phyloP scores from a whole-genome alignment of 2,329 filamentous ascomycete species.

The Fusarium sp. region DNA sequence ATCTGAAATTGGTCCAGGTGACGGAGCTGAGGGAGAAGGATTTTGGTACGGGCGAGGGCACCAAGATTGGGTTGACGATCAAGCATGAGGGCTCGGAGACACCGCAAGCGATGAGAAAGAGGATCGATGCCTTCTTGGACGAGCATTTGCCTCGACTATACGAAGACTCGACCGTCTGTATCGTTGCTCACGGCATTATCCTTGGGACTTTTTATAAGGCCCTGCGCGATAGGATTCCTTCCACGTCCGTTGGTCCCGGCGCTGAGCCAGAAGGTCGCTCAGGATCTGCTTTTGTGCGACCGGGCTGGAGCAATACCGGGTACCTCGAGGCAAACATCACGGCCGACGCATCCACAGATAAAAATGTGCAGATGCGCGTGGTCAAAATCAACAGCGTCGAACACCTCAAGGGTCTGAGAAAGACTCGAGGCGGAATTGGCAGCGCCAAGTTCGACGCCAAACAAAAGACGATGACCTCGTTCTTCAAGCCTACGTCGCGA shows the following conservation, averaged over 20 bases:
- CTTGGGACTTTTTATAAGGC: conserved; percentile 75
- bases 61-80: conserved; percentile 58
- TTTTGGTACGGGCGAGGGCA: conserved; percentile 78
- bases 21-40: conserved; percentile 75
- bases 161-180: conserved; percentile 18
- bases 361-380: conserved; percentile 57
- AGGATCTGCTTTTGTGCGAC: conserved; percentile 33
- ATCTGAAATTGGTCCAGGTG: conserved; percentile 40
- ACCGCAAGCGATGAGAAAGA: conserved; percentile 70
- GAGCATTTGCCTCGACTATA: conserved; percentile 66
- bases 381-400: conserved; percentile 73
- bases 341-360: neutral
- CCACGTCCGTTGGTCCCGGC: conserved; percentile 29
- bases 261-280: conserved; percentile 22
- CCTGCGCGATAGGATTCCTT: conserved; percentile 65
- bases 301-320: conserved; percentile 65
- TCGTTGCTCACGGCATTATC: conserved; percentile 88
- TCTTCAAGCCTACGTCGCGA: conserved; percentile 68
- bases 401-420: conserved; percentile 79
- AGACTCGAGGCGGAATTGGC: conserved; percentile 84
- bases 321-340: conserved; percentile 54
- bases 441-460: conserved; percentile 79
- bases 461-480: conserved; percentile 80
- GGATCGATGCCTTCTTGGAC: conserved; percentile 75
- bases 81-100: conserved; percentile 71